These are phyloP conservation scores for Tremella yokohamensis DNA, from an alignment of 768 basidiomycete species.

Conservation along the genomic window DNA sequence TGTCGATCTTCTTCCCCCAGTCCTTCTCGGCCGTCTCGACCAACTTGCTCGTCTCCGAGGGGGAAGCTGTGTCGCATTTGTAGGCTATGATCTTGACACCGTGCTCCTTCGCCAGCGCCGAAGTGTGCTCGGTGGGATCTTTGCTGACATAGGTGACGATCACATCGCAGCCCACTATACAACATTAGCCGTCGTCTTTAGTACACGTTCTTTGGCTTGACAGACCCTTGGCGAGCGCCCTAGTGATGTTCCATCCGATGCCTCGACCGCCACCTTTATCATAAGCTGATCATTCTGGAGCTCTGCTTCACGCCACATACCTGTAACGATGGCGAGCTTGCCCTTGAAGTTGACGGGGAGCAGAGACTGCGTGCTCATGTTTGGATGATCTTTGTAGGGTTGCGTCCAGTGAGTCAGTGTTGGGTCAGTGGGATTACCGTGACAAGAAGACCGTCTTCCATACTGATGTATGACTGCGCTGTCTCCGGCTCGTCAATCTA, in stretches of 20 bases:
- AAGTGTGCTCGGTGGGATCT: slow-evolving; percentile 27
- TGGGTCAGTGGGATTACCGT: no score
- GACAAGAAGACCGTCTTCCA: no score
- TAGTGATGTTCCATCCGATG: slow-evolving; percentile 41
- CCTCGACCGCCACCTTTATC: slow-evolving; percentile 37
- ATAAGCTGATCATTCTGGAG: no score
- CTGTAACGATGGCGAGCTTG: no score
- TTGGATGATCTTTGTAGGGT: no score
- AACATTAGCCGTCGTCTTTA: no score
- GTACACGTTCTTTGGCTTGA: slow-evolving; percentile 13
- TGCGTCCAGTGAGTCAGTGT: no score
- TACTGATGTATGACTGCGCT: no score
- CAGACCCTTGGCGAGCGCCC: slow-evolving; percentile 39
- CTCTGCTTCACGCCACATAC: no score
- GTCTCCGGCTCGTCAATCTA: no score
- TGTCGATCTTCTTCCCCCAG: slow-evolving; percentile 27
- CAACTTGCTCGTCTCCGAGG: slow-evolving; percentile 28
- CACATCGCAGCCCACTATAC: slow-evolving; percentile 8
- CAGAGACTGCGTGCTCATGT: no score
- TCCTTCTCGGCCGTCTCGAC: slow-evolving; percentile 39
- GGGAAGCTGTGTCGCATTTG: slow-evolving; percentile 20
- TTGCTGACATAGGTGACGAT: slow-evolving; percentile 45
- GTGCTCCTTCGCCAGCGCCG: slow-evolving; percentile 33
- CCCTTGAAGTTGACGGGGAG: no score
- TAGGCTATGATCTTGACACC: slow-evolving; percentile 42